Percentiles rank a stretch among this genome's conserved stretches.
These are phyloP conservation scores for Boletus tylopilopsis DNA, from an alignment of 768 basidiomycete species.

Conservation along the genomic window DNA sequence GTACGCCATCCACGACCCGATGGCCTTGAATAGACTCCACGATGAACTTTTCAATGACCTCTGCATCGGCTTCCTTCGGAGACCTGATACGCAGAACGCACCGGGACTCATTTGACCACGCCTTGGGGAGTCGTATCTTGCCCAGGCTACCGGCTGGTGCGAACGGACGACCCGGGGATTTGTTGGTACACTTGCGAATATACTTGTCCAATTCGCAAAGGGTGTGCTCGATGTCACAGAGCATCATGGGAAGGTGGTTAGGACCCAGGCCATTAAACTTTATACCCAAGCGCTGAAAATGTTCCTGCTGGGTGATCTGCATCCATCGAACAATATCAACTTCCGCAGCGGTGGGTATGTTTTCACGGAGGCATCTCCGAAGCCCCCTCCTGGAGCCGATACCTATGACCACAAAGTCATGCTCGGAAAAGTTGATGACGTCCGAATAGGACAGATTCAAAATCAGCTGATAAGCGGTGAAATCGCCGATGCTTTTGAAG, in stretches of 20 bases:
- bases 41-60: conserved; percentile 40
- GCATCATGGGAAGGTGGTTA: conserved; percentile 46
- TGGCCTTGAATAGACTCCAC: conserved; percentile 39
- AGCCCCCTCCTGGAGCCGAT: conserved; percentile 65
- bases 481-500: conserved; percentile 72
- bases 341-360: conserved; percentile 42
- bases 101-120: conserved; percentile 53
- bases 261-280: conserved; percentile 51
- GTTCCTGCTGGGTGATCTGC: conserved; percentile 51
- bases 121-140: conserved; percentile 41
- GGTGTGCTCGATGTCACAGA: conserved; percentile 75
- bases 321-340: conserved; percentile 64
- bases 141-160: conserved; percentile 25
- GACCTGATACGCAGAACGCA: conserved; percentile 39
- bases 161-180: conserved; percentile 36
- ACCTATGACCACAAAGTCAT: conserved; percentile 70
- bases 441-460: conserved; percentile 55
- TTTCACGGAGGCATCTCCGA: conserved; percentile 59
- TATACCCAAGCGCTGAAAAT: conserved; percentile 59
- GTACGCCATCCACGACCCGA: conserved; percentile 32
- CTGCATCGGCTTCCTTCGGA: conserved; percentile 28
- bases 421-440: conserved; percentile 56
- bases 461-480: conserved; percentile 67
- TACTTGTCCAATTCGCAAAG: conserved; percentile 82
- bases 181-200: conserved; percentile 40